Evolutionary conservation across 2,329 filamentous ascomycete species (phyloP), one percentile per base, ranked within the genome.

Genomic region (Diaporthe capsici): DNA sequence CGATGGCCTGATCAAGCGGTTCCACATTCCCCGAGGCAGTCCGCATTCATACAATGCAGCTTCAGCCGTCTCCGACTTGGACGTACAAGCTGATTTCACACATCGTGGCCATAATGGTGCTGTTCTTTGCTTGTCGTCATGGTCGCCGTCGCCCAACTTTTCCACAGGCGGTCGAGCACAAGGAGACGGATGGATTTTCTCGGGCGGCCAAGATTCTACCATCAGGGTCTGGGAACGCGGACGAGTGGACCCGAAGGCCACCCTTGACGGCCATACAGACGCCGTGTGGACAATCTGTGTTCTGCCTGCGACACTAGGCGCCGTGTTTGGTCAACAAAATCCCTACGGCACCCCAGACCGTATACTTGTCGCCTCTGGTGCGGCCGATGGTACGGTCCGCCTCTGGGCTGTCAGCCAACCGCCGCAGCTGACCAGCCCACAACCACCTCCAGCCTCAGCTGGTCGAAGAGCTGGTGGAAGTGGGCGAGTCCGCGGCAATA

Each of bases 121-220:
- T 3, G 96, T 99, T 3, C 94, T 97, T 55, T 95, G 92, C 58
- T 86, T 99, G 37, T 93, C 96, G 0, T 94, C 96, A 4, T 98
- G 95, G 89, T 95, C 95, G 2, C 93, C 95, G 2, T 93, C 95
- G 2, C 94, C 94, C 37, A 97, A 94, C 81, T 98, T 98, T 82
- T 94, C 95, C 10, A 97, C 95, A 25, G 95, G 96, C 49, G 95
- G 96, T 9, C 92, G 96, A 77, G 95, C 94, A 10, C 92, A 94
- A 80, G 96, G 96, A 44, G 97, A 98, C 80, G 97, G 97, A 39
- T 99, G 97, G 97, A 96, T 99, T 78, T 99, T 99, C 84, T 98
- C 96, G 7, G 97, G 97, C 76, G 97, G 97, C 5, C 95, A 98
- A 83, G 97, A 99, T 84, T 92, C 94, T 25, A 98, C 95, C 9